Evolutionary conservation across 2,329 filamentous ascomycete species (phyloP).

Genomic region (Talaromyces sp.): DNA sequence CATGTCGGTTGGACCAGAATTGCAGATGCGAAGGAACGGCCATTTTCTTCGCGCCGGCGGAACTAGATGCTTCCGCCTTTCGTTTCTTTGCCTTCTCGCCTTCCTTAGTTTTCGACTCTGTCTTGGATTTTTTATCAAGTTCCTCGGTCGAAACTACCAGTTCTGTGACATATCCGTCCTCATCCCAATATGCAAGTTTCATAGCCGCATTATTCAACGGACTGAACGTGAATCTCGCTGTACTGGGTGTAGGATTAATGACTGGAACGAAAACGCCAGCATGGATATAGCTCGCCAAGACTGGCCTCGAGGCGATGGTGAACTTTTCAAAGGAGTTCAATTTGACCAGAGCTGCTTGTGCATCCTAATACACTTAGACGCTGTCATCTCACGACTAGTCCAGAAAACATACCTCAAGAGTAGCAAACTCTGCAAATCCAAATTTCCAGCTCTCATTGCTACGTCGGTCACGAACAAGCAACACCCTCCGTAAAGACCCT

Average conservation of each 20-base stretch:
- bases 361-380: constrained; percentile 49
- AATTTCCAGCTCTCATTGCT: constrained; percentile 74
- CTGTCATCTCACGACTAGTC: not conserved
- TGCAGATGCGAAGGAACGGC: constrained; percentile 63
- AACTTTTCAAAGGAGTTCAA: constrained; percentile 71
- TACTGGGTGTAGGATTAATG: constrained; percentile 56
- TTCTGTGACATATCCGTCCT: constrained; percentile 67
- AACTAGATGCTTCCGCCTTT: constrained; percentile 42
- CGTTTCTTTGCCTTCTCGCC: constrained; percentile 46
- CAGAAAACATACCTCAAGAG: constrained; percentile 51
- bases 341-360: constrained; percentile 68
- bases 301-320: constrained; percentile 70
- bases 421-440: constrained; percentile 80
- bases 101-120: constrained; percentile 39
- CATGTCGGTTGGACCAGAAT: constrained; percentile 69
- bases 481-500: constrained; percentile 71
- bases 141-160: constrained; percentile 56
- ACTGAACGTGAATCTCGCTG: constrained; percentile 64
- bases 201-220: constrained; percentile 66
- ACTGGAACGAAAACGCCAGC: constrained; percentile 81
- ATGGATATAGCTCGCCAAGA: constrained; percentile 72
- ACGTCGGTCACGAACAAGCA: constrained; percentile 69
- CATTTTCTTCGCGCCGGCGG: constrained; percentile 41
- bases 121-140: constrained; percentile 34
- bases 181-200: constrained; percentile 73